Percentiles rank a stretch among this genome's conserved stretches.
phyloP scores from a whole-genome alignment of 768 basidiomycete species.

The Sporobolomyces roseus region DNA sequence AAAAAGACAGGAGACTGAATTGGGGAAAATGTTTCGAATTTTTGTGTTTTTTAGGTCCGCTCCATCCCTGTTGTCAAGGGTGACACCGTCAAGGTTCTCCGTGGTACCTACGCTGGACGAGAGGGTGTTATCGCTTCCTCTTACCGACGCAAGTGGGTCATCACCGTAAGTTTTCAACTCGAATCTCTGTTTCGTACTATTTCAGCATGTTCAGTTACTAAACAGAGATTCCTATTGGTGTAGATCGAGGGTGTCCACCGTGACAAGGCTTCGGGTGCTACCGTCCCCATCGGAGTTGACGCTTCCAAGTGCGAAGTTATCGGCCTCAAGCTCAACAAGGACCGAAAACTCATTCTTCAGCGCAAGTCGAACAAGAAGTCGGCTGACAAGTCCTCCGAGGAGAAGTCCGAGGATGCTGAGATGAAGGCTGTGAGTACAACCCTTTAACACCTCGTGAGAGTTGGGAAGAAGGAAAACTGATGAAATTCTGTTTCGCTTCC shows the following conservation, averaged over 20 bases:
- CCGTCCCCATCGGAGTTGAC: slow-evolving; percentile 20
- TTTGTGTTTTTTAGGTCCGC: slow-evolving; percentile 3
- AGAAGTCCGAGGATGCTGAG: slow-evolving; percentile 24
- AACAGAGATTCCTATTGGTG: neutral
- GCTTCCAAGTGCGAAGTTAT: slow-evolving; percentile 24
- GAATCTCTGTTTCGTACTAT: too few species aligned
- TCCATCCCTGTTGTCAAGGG: slow-evolving; percentile 25
- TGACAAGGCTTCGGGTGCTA: slow-evolving; percentile 20
- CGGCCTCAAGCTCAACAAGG: slow-evolving; percentile 27
- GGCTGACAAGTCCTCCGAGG: too few species aligned
- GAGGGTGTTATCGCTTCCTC: slow-evolving; percentile 22
- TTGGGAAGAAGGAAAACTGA: neutral
- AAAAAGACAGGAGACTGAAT: neutral
- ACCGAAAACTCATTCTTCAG: slow-evolving; percentile 17
- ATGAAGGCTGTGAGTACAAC: slow-evolving; percentile 18
- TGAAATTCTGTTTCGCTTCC: too few species aligned
- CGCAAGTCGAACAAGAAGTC: slow-evolving; percentile 19
- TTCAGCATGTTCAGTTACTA: too few species aligned
- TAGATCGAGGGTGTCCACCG: slow-evolving; percentile 27
- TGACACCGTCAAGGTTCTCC: slow-evolving; percentile 25
- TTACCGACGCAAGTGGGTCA: slow-evolving; percentile 23
- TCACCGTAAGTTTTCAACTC: slow-evolving; percentile 12
- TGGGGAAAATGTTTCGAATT: neutral
- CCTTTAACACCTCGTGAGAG: neutral
- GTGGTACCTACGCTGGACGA: slow-evolving; percentile 18